Base-by-base conservation (phyloP, 495 filamentous ascomycete genomes). In the Lichenothelia convexa region DNA sequence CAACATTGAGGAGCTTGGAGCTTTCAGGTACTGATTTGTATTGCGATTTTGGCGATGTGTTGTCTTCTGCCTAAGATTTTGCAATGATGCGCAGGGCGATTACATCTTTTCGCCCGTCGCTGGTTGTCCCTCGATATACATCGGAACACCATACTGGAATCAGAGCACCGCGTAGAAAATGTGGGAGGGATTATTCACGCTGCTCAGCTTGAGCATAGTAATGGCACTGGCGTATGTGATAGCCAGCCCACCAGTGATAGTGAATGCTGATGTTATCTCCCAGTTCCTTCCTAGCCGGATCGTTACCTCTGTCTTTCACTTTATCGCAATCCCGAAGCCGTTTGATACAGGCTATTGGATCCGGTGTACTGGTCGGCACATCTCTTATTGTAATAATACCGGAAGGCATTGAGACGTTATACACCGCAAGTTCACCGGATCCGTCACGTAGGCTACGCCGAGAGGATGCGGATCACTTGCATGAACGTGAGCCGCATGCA, bases 361-460 rank as follows among this genome's bases (percentile, higher is more conserved):
- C 93, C 62, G 89, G 89, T 27, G 77, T 97, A 12, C 64, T 97
- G 5, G 85, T 97, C 16, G 89, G 89, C 23, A 95, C 87, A 22
- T 83, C 84, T 6, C 68, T 97, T 45, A 85, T 95, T 38, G 83
- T 97, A 2, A 97, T 97, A 52, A 93, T 97, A 49, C 89, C 89
- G 0, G 89, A 97, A 55, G 89, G 89, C 12, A 73, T 95, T 33
- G 89, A 94, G 49, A 89, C 89, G 5, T 61, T 94, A 33, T 85
- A 92, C 50, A 73, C 69, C 45, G 65, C 75, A 7, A 65, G 57
- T 30, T n/a, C n/a, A n/a, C n/a, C n/a, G n/a, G n/a, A n/a, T n/a
- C n/a, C n/a, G n/a, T n/a, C n/a, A n/a, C n/a, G n/a, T n/a, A n/a
- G n/a, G n/a, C n/a, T n/a, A n/a, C n/a, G n/a, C n/a, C n/a, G n/a